Conservation (phyloP, 371 early-diverging fungal species). For the Entomophthora muscae region DNA sequence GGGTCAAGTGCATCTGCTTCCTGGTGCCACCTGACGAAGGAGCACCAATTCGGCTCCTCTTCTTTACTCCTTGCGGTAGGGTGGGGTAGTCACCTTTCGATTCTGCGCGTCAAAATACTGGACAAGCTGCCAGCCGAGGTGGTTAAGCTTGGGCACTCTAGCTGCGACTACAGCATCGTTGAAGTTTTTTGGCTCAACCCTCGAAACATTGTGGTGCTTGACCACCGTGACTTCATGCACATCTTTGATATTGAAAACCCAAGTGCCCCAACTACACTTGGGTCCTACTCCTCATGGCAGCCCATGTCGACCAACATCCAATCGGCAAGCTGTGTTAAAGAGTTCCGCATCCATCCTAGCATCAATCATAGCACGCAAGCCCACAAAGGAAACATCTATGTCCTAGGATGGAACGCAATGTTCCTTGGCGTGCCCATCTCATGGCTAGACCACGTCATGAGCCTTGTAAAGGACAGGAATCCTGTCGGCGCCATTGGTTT, state of each 20-base stretch:
- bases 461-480: not conserved
- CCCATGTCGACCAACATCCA: not conserved
- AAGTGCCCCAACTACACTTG: not conserved
- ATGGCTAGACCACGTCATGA: conserved; percentile 2
- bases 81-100: conserved; percentile 38
- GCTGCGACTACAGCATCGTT: not conserved
- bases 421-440: not conserved
- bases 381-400: conserved; percentile 6
- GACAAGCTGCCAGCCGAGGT: not conserved
- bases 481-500: not conserved
- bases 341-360: not conserved
- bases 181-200: conserved; percentile 2
- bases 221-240: not conserved
- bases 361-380: not conserved
- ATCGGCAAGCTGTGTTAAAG: not conserved
- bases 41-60: conserved; percentile 13
- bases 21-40: conserved; percentile 8
- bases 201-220: conserved; percentile 1
- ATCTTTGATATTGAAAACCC: not conserved
- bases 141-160: not conserved
- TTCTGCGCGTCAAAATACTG: conserved; percentile 23
- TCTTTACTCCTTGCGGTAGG: conserved; percentile 42
- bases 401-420: not conserved
- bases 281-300: not conserved
- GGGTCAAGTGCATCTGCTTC: not conserved